Conservation (phyloP, 495 filamentous ascomycete genomes). For the Physcia stellaris region DNA sequence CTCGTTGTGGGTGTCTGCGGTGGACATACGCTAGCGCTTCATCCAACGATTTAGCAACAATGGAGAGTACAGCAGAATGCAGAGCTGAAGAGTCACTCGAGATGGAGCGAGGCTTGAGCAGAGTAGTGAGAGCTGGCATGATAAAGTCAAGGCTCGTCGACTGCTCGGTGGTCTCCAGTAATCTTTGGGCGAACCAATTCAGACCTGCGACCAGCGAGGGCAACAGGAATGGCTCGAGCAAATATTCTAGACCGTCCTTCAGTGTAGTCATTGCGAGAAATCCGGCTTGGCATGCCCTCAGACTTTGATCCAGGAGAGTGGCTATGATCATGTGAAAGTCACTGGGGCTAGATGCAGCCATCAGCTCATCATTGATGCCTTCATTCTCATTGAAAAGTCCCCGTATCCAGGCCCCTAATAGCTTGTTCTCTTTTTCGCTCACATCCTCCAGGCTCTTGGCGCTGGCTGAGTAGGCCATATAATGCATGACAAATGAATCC, state of each 20-base stretch:
- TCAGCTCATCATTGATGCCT: conserved; percentile 72
- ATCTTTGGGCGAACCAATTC: conserved; percentile 63
- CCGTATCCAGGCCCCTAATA: conserved; percentile 72
- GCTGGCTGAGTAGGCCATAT: conserved; percentile 52
- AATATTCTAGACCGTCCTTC: conserved; percentile 77
- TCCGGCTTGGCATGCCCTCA: conserved; percentile 57
- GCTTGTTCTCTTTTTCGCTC: conserved; percentile 56
- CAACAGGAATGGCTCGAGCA: conserved; percentile 80
- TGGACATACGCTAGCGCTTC: conserved; percentile 61
- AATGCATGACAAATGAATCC: conserved; percentile 64
- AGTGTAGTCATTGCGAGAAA: conserved; percentile 66
- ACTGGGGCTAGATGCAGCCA: conserved; percentile 83
- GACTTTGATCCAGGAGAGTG: conserved; percentile 74
- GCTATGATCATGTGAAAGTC: conserved; percentile 89
- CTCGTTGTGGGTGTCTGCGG: conserved; percentile 48
- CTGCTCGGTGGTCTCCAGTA: conserved; percentile 47
- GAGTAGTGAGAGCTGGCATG: conserved; percentile 56
- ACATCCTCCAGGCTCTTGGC: conserved; percentile 51
- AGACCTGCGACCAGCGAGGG: conserved; percentile 76
- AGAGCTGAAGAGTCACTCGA: conserved; percentile 70
- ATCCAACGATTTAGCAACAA: conserved; percentile 65
- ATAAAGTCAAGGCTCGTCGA: conserved; percentile 40
- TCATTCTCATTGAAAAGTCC: conserved; percentile 81
- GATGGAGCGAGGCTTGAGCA: conserved; percentile 62
- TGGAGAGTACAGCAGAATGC: conserved; percentile 69